A percentile compares a stretch with the other conserved stretches of the same genome.
These are phyloP conservation scores for Vicia faba DNA, from an alignment of 306 rosid species.

Conservation along the genomic window DNA sequence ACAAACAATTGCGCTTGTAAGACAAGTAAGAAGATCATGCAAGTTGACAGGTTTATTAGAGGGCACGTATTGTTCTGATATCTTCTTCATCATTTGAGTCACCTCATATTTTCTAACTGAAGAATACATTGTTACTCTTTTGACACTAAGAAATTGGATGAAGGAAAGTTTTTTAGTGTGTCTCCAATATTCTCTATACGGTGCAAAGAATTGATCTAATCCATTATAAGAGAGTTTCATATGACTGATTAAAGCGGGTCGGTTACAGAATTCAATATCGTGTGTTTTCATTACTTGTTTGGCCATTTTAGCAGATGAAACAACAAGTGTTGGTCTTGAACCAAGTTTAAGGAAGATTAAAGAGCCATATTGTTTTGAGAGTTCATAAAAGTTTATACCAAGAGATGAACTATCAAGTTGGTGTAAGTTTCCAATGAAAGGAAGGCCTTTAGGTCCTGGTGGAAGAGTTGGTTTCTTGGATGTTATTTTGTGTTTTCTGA, in stretches of 20 bases:
- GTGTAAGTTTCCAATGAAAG: conserved; percentile 37
- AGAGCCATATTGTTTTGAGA: conserved; percentile 34
- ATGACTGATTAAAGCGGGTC: conserved; percentile 7
- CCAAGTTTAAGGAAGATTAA: conserved; percentile 35
- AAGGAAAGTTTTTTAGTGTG: conserved; percentile 23
- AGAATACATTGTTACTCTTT: conserved; percentile 11
- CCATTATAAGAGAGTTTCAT: conserved; percentile 34
- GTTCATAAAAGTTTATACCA: conserved; percentile 3
- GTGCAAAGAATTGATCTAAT: conserved; percentile 26
- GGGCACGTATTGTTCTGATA: background rate
- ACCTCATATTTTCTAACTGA: conserved; percentile 13
- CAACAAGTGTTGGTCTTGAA: conserved; percentile 20
- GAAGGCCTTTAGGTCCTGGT: conserved; percentile 42
- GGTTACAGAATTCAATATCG: conserved; percentile 1
- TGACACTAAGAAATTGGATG: conserved; percentile 17
- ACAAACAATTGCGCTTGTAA: conserved; percentile 3
- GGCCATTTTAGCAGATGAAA: conserved; percentile 37
- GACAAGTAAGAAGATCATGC: background rate
- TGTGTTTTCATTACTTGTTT: conserved; percentile 28
- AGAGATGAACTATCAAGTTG: conserved; percentile 20
- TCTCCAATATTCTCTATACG: conserved; percentile 31
- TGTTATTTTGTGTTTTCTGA: background rate
- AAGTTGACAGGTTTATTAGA: background rate
- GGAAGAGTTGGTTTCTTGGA: conserved; percentile 14
- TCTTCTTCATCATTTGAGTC: conserved; percentile 6